These are phyloP conservation scores for Boechera stricta DNA, from an alignment of 345 rosid species.

Conservation along the genomic window DNA sequence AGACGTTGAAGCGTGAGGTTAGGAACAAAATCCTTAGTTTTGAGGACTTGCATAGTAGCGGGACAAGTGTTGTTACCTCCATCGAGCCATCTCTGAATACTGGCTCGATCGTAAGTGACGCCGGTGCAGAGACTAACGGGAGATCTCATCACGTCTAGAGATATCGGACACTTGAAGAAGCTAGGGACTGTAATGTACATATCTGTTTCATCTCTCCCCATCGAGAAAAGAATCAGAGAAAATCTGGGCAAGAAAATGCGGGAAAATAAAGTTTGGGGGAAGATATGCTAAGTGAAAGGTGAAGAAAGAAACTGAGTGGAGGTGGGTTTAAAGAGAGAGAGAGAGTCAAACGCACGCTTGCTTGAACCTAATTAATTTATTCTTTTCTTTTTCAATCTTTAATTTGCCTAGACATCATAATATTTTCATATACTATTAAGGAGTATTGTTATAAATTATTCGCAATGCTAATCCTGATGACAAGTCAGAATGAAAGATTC, in stretches of 20 bases:
- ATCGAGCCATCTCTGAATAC: constrained; percentile 90
- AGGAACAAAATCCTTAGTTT: constrained; percentile 70
- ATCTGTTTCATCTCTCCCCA: constrained; percentile 63
- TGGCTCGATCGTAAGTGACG: constrained; percentile 88
- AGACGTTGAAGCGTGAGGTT: constrained; percentile 84
- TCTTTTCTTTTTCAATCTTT: constrained; percentile 4
- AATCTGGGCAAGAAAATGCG: constrained; percentile 31
- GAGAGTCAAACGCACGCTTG: constrained; percentile 44
- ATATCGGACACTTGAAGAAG: constrained; percentile 90
- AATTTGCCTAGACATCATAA: constrained; percentile 6
- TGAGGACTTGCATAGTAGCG: constrained; percentile 94
- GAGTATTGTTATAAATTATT: too few species aligned
- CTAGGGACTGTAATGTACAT: constrained; percentile 73
- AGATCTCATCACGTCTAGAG: constrained; percentile 91
- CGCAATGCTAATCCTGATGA: not conserved
- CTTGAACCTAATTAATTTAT: constrained; percentile 17
- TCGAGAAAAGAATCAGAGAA: constrained; percentile 27
- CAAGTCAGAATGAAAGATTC: not conserved
- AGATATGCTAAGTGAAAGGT: constrained; percentile 51
- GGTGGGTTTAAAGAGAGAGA: constrained; percentile 42
- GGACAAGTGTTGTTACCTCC: constrained; percentile 92
- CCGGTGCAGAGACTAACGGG: constrained; percentile 97
- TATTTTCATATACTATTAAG: too few species aligned
- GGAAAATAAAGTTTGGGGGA: constrained; percentile 54
- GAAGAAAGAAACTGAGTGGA: constrained; percentile 40